Percentiles rank a stretch among this genome's conserved stretches.
Evolutionary conservation across 1,284 basidiomycete species (phyloP).

Genomic region (Ceratobasidium sp.): DNA sequence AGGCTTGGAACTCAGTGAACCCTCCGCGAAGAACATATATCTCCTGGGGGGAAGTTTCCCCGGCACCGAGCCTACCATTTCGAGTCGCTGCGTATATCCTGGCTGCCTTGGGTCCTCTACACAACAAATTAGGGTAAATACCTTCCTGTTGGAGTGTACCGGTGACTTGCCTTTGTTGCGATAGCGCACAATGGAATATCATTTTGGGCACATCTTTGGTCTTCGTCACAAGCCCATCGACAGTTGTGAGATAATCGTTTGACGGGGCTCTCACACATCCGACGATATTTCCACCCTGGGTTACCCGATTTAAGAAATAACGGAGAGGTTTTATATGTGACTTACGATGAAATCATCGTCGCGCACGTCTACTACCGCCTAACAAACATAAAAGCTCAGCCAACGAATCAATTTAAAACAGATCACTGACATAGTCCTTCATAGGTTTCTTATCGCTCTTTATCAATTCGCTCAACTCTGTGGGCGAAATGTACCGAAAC

Average conservation of each 20-base stretch:
- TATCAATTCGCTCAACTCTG: conserved; percentile 75
- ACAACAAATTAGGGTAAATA: conserved; percentile 30
- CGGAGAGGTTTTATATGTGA: not conserved
- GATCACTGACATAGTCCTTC: conserved; percentile 69
- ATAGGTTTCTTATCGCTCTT: conserved; percentile 68
- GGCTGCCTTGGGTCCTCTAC: conserved; percentile 80
- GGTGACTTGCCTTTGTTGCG: conserved; percentile 73
- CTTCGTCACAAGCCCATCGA: conserved; percentile 70
- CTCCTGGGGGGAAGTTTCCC: conserved; percentile 64
- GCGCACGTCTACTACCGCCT: conserved; percentile 77
- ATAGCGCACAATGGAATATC: conserved; percentile 81
- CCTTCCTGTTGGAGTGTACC: not conserved
- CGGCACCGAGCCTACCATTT: conserved; percentile 54
- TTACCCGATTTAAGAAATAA: conserved; percentile 3
- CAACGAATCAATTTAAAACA: not conserved
- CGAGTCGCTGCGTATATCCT: conserved; percentile 75
- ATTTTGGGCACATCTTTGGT: conserved; percentile 72
- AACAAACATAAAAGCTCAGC: not conserved
- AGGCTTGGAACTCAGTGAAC: conserved; percentile 75
- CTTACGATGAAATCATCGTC: conserved; percentile 72
- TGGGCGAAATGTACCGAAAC: conserved; percentile 33
- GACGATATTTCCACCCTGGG: conserved; percentile 77
- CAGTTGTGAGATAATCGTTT: conserved; percentile 66
- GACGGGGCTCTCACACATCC: conserved; percentile 74
- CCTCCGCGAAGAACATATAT: conserved; percentile 76